Evolutionary conservation across 345 rosid species (phyloP).

Genomic region (Zanthoxylum bungeanum): DNA sequence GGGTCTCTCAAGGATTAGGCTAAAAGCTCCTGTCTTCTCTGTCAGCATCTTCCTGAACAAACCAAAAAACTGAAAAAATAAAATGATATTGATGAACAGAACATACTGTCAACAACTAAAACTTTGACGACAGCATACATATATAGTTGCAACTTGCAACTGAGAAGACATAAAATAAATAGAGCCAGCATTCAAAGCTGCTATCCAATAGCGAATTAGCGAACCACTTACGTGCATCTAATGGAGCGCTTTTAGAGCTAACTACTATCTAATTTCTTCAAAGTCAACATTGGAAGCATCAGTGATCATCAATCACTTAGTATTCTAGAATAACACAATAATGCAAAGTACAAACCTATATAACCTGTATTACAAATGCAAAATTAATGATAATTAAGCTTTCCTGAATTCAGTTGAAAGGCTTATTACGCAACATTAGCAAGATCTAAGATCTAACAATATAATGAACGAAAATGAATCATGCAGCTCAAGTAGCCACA

Average conservation of each 20-base stretch:
- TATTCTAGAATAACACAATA: not conserved
- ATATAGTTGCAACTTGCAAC: not conserved
- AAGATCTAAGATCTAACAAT: not conserved
- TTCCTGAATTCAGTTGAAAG: not conserved
- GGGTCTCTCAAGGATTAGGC: constrained; percentile 87
- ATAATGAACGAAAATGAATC: not conserved
- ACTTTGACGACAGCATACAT: not conserved
- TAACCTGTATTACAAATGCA: not conserved
- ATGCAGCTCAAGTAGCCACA: not conserved
- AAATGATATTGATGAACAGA: constrained; percentile 28
- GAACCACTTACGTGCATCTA: not conserved
- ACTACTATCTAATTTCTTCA: not conserved
- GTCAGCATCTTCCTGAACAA: constrained; percentile 66
- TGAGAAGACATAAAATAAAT: not conserved
- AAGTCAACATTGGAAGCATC: not conserved
- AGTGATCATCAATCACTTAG: not conserved
- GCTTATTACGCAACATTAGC: not conserved
- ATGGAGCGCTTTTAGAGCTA: not conserved
- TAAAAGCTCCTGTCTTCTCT: constrained; percentile 51
- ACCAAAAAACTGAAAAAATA: constrained; percentile 41
- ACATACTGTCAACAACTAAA: constrained; percentile 8
- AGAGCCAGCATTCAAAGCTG: not conserved
- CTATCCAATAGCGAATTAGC: not conserved
- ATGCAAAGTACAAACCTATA: not conserved
- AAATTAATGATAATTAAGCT: not conserved